phyloP scores from a whole-genome alignment of 1,284 basidiomycete species.

The Cutaneotrichosporon sp. region DNA sequence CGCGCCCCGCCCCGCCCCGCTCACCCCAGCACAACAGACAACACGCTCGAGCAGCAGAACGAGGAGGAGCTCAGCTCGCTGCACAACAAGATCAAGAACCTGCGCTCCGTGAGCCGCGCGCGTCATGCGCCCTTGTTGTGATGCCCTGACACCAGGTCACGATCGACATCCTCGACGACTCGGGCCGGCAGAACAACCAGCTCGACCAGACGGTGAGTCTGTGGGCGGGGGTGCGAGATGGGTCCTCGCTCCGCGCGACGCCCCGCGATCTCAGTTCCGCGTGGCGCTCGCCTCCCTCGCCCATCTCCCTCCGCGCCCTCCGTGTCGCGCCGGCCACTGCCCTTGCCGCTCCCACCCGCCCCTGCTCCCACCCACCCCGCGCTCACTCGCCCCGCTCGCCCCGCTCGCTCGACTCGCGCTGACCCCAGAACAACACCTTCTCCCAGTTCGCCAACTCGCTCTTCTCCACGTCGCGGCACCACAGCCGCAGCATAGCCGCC shows the following conservation, averaged over 20 bases:
- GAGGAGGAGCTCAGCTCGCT: conserved; percentile 51
- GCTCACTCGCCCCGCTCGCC: background rate
- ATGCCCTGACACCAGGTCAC: conserved; percentile 40
- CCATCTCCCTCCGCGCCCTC: too few relatives aligned
- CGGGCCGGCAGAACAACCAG: conserved; percentile 50
- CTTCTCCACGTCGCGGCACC: conserved; percentile 50
- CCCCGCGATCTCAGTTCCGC: too few relatives aligned
- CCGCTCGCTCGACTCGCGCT: background rate
- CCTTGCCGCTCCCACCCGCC: too few relatives aligned
- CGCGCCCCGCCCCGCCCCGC: background rate
- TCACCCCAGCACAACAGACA: conserved; percentile 43
- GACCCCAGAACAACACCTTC: conserved; percentile 36
- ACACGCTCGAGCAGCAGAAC: conserved; percentile 55
- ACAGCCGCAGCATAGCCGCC: conserved; percentile 45
- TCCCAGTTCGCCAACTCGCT: conserved; percentile 48
- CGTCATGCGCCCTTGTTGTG: background rate
- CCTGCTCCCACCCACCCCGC: background rate
- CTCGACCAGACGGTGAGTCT: conserved; percentile 46
- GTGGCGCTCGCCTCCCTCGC: background rate
- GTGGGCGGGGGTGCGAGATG: background rate
- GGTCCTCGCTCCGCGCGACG: too few relatives aligned
- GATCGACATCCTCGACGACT: conserved; percentile 53
- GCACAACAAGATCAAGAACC: conserved; percentile 52
- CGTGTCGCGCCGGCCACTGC: too few relatives aligned
- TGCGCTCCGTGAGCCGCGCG: conserved; percentile 43